phyloP scores from a whole-genome alignment of 2,329 filamentous ascomycete genomes.

The Neophaeococcomyces aloes region DNA sequence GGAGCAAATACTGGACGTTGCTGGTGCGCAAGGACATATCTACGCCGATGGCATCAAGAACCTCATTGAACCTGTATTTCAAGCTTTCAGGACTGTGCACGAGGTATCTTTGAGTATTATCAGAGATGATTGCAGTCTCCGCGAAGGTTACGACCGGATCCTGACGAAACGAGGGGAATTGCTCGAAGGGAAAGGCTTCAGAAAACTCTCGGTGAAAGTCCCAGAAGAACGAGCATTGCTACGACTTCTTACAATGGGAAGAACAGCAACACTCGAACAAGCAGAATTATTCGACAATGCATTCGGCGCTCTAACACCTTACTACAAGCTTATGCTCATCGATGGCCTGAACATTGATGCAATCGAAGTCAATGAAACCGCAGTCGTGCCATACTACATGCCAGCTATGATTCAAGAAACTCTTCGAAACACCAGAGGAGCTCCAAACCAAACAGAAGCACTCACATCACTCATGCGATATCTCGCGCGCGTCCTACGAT shows the following conservation, averaged over 20 bases:
- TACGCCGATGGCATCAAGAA: constrained; percentile 25
- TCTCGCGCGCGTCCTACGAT: constrained; percentile 22
- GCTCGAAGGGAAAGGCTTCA: constrained; percentile 24
- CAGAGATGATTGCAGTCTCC: constrained; percentile 16
- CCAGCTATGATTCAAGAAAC: constrained; percentile 28
- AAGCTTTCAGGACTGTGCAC: constrained; percentile 25
- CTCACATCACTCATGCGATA: constrained; percentile 25
- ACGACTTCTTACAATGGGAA: constrained; percentile 30
- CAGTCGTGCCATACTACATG: constrained; percentile 31
- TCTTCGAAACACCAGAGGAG: constrained; percentile 20
- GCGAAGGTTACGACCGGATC: constrained; percentile 27
- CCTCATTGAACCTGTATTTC: constrained; percentile 27
- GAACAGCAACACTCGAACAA: constrained; percentile 23
- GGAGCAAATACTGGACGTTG: constrained; percentile 31
- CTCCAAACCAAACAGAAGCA: constrained; percentile 17
- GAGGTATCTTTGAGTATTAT: constrained; percentile 26
- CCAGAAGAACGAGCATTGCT: constrained; percentile 27
- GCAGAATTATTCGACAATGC: constrained; percentile 25
- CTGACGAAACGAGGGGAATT: constrained; percentile 24
- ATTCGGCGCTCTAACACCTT: constrained; percentile 21
- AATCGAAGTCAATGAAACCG: constrained; percentile 23
- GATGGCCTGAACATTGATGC: constrained; percentile 29
- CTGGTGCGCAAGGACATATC: constrained; percentile 29
- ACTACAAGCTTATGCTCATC: constrained; percentile 20
- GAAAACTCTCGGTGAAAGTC: constrained; percentile 21